These are phyloP conservation scores for Lithospermum erythrorhizon DNA, from an alignment of 257 asterid genomes.

Conservation along the genomic window DNA sequence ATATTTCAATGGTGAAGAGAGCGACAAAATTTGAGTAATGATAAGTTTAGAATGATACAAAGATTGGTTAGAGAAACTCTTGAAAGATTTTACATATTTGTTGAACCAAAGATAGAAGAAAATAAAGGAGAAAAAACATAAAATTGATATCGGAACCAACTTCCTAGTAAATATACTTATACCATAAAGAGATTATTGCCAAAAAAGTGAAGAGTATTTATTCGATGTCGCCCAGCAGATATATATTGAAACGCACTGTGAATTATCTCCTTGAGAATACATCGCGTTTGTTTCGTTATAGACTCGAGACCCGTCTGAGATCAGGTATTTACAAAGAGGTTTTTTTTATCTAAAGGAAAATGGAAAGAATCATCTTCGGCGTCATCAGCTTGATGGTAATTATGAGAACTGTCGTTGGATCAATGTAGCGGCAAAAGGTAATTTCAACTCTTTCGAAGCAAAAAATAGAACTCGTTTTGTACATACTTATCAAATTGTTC, in stretches of 20 bases:
- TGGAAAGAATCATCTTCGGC: too few species aligned
- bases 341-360: too few species aligned
- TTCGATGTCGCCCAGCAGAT: not conserved
- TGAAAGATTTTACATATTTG: not conserved
- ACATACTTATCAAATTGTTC: not conserved
- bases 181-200: not conserved
- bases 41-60: too few species aligned
- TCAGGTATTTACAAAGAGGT: not conserved
- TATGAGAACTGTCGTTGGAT: not conserved
- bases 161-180: not conserved
- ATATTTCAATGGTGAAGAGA: not conserved
- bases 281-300: not conserved
- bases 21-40: not conserved
- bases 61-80: not conserved
- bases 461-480: not conserved
- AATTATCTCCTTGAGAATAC: not conserved
- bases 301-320: too few species aligned
- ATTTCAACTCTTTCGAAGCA: not conserved
- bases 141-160: not conserved
- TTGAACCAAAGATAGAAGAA: not conserved
- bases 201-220: not conserved
- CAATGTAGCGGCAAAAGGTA: not conserved
- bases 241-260: not conserved
- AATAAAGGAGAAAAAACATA: not conserved
- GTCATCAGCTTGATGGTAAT: too few species aligned